These are phyloP conservation scores for Nowakowskiella sp. DNA, from an alignment of 192 early-diverging fungal genomes.

Conservation along the genomic window DNA sequence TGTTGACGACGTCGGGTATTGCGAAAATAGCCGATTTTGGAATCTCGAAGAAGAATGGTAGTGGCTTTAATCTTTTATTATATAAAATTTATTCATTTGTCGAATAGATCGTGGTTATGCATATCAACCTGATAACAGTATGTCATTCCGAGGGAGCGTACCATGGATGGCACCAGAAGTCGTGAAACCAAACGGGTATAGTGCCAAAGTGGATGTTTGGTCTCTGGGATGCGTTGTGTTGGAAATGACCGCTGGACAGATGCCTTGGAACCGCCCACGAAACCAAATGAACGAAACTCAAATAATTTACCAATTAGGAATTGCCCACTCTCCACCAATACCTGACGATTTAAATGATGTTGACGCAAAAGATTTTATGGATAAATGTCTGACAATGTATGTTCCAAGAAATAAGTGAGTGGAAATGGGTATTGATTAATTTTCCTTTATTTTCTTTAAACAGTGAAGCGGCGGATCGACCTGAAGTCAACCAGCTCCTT, in stretches of 20 bases:
- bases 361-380: slow-evolving; percentile 57
- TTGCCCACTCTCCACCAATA: slow-evolving; percentile 58
- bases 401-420: too few relatives aligned
- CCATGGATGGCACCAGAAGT: slow-evolving; percentile 86
- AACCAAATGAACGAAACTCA: slow-evolving; percentile 22
- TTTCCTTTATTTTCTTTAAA: too few relatives aligned
- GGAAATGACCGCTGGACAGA: slow-evolving; percentile 84
- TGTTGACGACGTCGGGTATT: slow-evolving; percentile 10
- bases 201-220: slow-evolving; percentile 79
- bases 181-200: slow-evolving; percentile 55
- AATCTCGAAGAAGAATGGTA: slow-evolving; percentile 61
- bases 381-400: slow-evolving; percentile 57
- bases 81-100: slow-evolving; percentile 14
- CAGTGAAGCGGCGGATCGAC: too few relatives aligned
- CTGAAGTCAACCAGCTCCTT: too few relatives aligned
- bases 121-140: slow-evolving; percentile 37
- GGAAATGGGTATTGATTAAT: too few relatives aligned
- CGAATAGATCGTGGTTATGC: slow-evolving; percentile 36
- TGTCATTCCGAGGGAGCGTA: slow-evolving; percentile 76
- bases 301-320: slow-evolving; percentile 53
- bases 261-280: neutral
- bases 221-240: slow-evolving; percentile 59
- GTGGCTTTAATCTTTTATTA: slow-evolving; percentile 11
- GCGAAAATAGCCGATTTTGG: slow-evolving; percentile 89
- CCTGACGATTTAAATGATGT: slow-evolving; percentile 51